Evolutionary conservation across 2,329 filamentous ascomycete species (phyloP), one percentile per base, ranked within the genome.

Genomic region (Gremmenia infestans): DNA sequence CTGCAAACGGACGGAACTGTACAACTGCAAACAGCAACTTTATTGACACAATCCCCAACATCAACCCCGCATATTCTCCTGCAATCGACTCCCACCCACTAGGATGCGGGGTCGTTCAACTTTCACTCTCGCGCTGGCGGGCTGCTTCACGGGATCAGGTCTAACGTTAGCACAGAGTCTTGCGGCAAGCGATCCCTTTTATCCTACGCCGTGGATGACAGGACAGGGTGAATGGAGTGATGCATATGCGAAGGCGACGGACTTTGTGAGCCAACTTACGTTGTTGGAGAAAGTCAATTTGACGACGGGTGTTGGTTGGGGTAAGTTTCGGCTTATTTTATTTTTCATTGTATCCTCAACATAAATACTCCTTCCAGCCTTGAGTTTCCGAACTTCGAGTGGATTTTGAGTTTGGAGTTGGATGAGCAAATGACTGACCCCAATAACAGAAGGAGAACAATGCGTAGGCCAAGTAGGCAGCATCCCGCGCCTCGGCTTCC

Each of bases 231-330:
- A 64, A 1, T 94, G 89, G 89, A 76, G 74, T n/a, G 81, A 81
- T 22, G 88, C 87, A 62, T 93, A 91, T 67, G 73, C 72, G 48
- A 89, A 88, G 65, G 89, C 89, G 0, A 79, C 83, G 57, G 72
- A 76, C 3, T 72, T 92, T 28, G 88, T 93, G 12, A 81, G 82
- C 52, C 80, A 83, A 50, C 88, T 93, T 84, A 92, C 88, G 0
- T 71, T 93, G 53, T 85, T 87, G 3, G 89, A 93, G 70, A 93
- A 93, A 73, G 91, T 97, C 72, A 97, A 97, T 72, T 72, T 99
- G 61, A 97, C 93, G 2, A 97, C 92, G 0, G 93, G 93, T 71
- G 85, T 86, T 28, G 66, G 64, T 36, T 67, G 60, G 57, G 58
- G 58, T 23, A 54, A 60, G 40, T 54, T 48, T n/a, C 9, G 12